These are phyloP conservation scores for Gossypium arboreum DNA, from an alignment of 345 rosid species.

Conservation along the genomic window DNA sequence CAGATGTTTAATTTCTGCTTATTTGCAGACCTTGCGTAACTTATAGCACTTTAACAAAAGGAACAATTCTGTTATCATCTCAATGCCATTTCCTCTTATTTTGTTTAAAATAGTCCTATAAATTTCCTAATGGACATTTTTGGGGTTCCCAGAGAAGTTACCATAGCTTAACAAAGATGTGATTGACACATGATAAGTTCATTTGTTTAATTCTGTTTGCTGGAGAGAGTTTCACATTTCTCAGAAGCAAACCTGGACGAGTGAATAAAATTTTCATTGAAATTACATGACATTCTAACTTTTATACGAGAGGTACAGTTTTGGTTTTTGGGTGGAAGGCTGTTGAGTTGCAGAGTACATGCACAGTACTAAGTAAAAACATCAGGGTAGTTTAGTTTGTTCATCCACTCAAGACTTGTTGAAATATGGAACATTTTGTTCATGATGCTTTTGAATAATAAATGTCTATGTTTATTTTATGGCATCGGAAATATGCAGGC, in stretches of 20 bases:
- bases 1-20: constrained; percentile 3
- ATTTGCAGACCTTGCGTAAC: not conserved
- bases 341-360: not conserved
- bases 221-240: not conserved
- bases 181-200: not conserved
- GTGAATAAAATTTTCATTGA: not conserved
- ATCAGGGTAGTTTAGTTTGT: not conserved
- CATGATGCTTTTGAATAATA: not conserved
- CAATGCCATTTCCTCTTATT: not conserved
- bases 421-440: not conserved
- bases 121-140: not conserved
- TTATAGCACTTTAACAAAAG: not conserved
- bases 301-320: not conserved
- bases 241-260: not conserved
- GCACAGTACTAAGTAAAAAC: not conserved
- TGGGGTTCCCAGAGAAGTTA: not conserved
- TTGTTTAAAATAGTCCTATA: not conserved
- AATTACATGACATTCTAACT: not conserved
- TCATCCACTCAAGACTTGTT: not conserved
- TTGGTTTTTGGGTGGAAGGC: not conserved
- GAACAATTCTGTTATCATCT: not conserved
- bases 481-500: constrained; percentile 40
- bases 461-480: not conserved
- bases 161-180: not conserved
- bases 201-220: not conserved